These are phyloP conservation scores for Fagopyrum tataricum DNA, from an alignment of 148 eudicot species.

Conservation along the genomic window DNA sequence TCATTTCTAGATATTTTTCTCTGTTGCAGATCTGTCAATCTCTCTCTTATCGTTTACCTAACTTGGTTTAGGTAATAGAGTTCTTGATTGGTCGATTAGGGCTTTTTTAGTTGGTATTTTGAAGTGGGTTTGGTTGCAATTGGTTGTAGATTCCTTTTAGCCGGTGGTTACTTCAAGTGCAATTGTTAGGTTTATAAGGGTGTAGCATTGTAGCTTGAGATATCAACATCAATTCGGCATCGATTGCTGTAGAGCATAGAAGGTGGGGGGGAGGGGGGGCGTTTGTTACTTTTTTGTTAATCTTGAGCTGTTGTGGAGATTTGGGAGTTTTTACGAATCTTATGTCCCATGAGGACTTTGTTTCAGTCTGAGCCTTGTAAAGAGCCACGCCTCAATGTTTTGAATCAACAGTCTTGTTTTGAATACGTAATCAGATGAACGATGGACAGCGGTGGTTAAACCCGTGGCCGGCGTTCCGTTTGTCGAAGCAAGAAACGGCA, in stretches of 20 bases:
- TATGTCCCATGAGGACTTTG: constrained; percentile 94
- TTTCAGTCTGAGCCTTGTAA: constrained; percentile 82
- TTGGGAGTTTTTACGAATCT: constrained; percentile 62
- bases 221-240: background rate
- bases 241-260: background rate
- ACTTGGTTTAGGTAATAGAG: constrained; percentile 28
- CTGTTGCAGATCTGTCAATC: background rate
- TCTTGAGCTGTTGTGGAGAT: constrained; percentile 76
- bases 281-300: constrained; percentile 12
- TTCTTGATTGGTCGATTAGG: constrained; percentile 9
- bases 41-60: constrained; percentile 7
- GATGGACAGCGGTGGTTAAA: too few relatives aligned
- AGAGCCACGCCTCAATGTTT: constrained; percentile 71
- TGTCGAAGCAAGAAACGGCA: too few relatives aligned
- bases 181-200: constrained; percentile 3
- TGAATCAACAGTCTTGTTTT: constrained; percentile 94
- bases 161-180: constrained; percentile 19
- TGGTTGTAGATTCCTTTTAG: constrained; percentile 41
- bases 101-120: constrained; percentile 25
- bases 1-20: constrained; percentile 6
- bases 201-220: background rate
- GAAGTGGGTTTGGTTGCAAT: constrained; percentile 44
- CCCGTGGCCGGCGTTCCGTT: too few relatives aligned
- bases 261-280: constrained; percentile 8
- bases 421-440: too few relatives aligned